phyloP scores from a whole-genome alignment of 176 grass and related monocot genomes.

The Avena eriantha region DNA sequence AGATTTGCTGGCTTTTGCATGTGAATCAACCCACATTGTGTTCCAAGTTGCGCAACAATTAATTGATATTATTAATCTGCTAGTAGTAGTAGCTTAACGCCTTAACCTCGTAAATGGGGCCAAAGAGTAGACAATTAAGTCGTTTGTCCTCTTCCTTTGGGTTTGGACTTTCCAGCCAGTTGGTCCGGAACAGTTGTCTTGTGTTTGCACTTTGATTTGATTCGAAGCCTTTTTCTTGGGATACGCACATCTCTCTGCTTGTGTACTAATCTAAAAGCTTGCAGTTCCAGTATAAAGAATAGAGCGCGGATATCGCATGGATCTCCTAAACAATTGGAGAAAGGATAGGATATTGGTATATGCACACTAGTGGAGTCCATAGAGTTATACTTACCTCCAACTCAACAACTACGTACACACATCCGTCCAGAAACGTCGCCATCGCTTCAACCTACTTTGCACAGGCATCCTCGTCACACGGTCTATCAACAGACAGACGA shows the following conservation, averaged over 20 bases:
- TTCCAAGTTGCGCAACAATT: slow-evolving; percentile 1
- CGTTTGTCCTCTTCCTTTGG: slow-evolving; percentile 1
- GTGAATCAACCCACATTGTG: slow-evolving; percentile 12
- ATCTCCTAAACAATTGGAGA: slow-evolving; percentile 18
- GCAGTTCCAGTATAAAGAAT: slow-evolving; percentile 41
- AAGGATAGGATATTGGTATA: slow-evolving; percentile 31
- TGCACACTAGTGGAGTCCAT: slow-evolving; percentile 24
- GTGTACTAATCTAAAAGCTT: slow-evolving; percentile 38
- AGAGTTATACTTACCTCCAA: slow-evolving; percentile 31
- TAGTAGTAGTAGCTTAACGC: not conserved
- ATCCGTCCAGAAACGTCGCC: slow-evolving; percentile 34
- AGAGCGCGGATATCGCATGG: slow-evolving; percentile 32
- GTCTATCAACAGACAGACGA: not conserved
- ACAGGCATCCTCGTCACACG: not conserved
- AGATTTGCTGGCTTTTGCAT: slow-evolving; percentile 47
- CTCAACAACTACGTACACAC: slow-evolving; percentile 13
- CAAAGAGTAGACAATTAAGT: slow-evolving; percentile 21
- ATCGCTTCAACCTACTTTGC: slow-evolving; percentile 40
- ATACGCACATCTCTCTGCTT: slow-evolving; percentile 54
- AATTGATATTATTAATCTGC: not conserved
- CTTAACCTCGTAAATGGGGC: not conserved
- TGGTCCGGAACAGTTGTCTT: slow-evolving; percentile 33
- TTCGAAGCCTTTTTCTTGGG: slow-evolving; percentile 34
- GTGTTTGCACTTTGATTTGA: slow-evolving; percentile 43
- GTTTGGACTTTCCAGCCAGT: slow-evolving; percentile 29